Base-by-base conservation (phyloP, 768 basidiomycete genomes). In the Tylopilus sp. region DNA sequence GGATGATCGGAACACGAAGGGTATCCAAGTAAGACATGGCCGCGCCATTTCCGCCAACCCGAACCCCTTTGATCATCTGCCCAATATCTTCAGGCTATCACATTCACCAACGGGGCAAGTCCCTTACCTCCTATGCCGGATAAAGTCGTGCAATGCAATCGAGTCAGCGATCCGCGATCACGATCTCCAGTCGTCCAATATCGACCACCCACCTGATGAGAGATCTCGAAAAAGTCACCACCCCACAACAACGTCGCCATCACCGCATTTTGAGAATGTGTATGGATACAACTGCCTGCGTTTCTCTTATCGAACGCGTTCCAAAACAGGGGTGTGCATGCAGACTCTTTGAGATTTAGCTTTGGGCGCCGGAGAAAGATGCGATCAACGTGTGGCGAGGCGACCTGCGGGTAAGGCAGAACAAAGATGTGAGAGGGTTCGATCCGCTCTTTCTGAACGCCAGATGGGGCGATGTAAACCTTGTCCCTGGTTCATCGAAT, bases 61-160 rank as follows among this genome's bases (percentile, higher is more conserved):
- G 80, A 40, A 95, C 81, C 22, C 92, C 92, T 68, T 95, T 95
- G 67, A 94, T 95, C 92, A 94, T 94, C 84, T 94, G 22, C 21
- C 7, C 41, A 22, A 46, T 1, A n/a, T 29, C 13, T 45, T 58
- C 46, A 52, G 49, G 45, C 19, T 5, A 1, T 6, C 8, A 34
- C 1, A 7, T 46, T 22, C 34, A n/a, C 26, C n/a, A 24, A 4
- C 4, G 5, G n/a, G 38, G 24, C 12, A 33, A 29, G 8, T 19
- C 4, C 19, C 28, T 57, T 59, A 58, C 78, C 78, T 82, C 79
- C 79, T 81, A 56, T 11, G 50, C 19, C 9, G 34, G 19, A 47
- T 43, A 49, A 44, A 19, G 26, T 6, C 7, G 21, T 40, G 1
- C 26, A 29, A 28, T 10, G 22, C 29, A 22, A 40, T 53, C 29